These are phyloP conservation scores for Colletotrichum euphorbiae DNA, from an alignment of 2,329 filamentous ascomycete species.

Conservation along the genomic window DNA sequence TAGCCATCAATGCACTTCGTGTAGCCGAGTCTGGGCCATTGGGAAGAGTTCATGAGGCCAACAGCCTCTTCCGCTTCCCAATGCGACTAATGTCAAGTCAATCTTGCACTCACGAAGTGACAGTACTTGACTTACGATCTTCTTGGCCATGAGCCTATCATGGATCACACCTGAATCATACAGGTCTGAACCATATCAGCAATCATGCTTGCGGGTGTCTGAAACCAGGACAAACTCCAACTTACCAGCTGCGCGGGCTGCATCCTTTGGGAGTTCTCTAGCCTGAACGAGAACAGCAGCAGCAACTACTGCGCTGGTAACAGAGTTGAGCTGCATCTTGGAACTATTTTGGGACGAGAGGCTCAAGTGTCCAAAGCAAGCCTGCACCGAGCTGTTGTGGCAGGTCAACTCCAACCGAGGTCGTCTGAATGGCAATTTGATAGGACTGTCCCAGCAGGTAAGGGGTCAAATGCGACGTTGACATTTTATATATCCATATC, in stretches of 20 bases:
- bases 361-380: no score
- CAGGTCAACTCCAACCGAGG: neutral
- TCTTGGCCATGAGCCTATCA: conserved; percentile 41
- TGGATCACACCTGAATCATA: conserved; percentile 44
- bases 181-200: conserved; percentile 34
- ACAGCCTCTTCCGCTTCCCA: conserved; percentile 41
- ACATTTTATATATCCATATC: conserved; percentile 16
- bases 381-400: no score
- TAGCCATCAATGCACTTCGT: conserved; percentile 43
- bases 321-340: conserved; percentile 41
- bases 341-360: neutral
- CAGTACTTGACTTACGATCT: conserved; percentile 13
- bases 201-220: accelerated
- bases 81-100: conserved; percentile 12
- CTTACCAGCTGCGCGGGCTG: conserved; percentile 40
- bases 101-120: accelerated
- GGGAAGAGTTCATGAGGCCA: conserved; percentile 42
- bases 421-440: neutral
- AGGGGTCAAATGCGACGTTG: neutral
- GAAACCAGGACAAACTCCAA: neutral
- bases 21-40: conserved; percentile 43
- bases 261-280: conserved; percentile 41
- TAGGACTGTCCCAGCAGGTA: neutral
- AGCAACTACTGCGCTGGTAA: conserved; percentile 31
- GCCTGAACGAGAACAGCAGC: conserved; percentile 36